phyloP scores from a whole-genome alignment of 352 stramenopile species.

The Blastocystis sp. region DNA sequence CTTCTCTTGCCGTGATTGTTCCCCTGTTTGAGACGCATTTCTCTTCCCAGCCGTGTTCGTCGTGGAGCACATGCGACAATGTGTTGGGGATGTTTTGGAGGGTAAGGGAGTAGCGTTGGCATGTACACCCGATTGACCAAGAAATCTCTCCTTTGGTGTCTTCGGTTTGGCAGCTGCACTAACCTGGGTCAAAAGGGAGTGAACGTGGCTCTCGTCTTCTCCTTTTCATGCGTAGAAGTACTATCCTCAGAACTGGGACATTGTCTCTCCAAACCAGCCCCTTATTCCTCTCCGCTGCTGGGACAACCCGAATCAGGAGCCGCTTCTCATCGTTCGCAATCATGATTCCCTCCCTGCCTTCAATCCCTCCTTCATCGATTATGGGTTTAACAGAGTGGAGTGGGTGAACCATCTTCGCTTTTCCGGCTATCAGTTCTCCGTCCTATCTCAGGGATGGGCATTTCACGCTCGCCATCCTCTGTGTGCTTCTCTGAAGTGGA shows the following conservation, averaged over 20 bases:
- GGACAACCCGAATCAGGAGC: conserved; percentile 35
- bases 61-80: conserved; percentile 5
- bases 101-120: background rate
- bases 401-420: conserved; percentile 26
- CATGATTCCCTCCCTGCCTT: background rate
- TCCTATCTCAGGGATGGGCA: conserved; percentile 47
- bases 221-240: conserved; percentile 2
- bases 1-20: conserved; percentile 6
- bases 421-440: conserved; percentile 34
- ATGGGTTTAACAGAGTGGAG: conserved; percentile 1
- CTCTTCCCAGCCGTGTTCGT: conserved; percentile 2
- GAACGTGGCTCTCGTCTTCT: background rate
- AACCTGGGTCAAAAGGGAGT: background rate
- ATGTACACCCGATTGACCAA: conserved; percentile 21
- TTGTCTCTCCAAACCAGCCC: background rate
- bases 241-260: background rate
- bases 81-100: background rate
- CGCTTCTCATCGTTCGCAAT: conserved; percentile 46
- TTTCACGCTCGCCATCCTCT: conserved; percentile 5
- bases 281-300: conserved; percentile 37
- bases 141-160: conserved; percentile 10
- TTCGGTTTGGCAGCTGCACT: conserved; percentile 14
- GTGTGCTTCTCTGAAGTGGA: background rate
- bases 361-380: background rate
- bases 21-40: conserved; percentile 12